Percentiles rank a stretch among this genome's conserved stretches.
Conservation (phyloP, 1,284 basidiomycete genomes). For the Cutaneotrichosporon sp. region DNA sequence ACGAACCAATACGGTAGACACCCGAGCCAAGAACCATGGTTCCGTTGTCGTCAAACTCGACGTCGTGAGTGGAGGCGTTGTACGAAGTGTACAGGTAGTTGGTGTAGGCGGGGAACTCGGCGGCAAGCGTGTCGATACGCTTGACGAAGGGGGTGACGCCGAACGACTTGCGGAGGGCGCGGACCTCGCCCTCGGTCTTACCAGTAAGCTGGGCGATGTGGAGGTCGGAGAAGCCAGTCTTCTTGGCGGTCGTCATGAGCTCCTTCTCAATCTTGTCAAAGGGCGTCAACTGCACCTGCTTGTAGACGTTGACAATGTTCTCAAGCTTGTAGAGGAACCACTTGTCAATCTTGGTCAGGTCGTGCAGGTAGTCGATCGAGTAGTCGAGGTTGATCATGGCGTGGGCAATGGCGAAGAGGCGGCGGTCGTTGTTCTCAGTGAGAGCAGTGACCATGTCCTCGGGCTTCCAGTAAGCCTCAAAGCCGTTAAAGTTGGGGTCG, state of each 20-base stretch:
- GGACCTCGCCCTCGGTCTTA: slow-evolving; percentile 72
- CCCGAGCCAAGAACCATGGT: slow-evolving; percentile 99
- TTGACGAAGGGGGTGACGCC: slow-evolving; percentile 96
- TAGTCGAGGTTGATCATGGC: slow-evolving; percentile 86
- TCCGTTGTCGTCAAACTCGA: slow-evolving; percentile 93
- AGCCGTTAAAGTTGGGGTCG: slow-evolving; percentile 74
- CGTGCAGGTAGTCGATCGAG: slow-evolving; percentile 83
- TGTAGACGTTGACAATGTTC: slow-evolving; percentile 76
- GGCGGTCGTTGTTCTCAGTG: slow-evolving; percentile 67
- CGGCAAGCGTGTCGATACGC: slow-evolving; percentile 97
- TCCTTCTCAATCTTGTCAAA: slow-evolving; percentile 64
- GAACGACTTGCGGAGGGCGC: slow-evolving; percentile 78
- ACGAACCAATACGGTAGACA: slow-evolving; percentile 96
- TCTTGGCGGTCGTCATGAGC: slow-evolving; percentile 78
- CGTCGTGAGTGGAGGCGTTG: slow-evolving; percentile 94
- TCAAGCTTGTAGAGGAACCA: slow-evolving; percentile 99
- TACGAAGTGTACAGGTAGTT: slow-evolving; percentile 99
- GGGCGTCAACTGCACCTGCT: slow-evolving; percentile 66
- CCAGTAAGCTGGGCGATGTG: slow-evolving; percentile 81
- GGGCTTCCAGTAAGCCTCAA: slow-evolving; percentile 64
- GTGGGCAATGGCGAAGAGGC: slow-evolving; percentile 94
- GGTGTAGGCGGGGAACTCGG: slow-evolving; percentile 97
- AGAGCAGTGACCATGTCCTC: slow-evolving; percentile 81
- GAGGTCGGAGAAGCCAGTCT: slow-evolving; percentile 89
- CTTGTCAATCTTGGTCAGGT: slow-evolving; percentile 97